Base-by-base conservation (phyloP, 805 yeast genomes). In the Suhomyces sp. region DNA sequence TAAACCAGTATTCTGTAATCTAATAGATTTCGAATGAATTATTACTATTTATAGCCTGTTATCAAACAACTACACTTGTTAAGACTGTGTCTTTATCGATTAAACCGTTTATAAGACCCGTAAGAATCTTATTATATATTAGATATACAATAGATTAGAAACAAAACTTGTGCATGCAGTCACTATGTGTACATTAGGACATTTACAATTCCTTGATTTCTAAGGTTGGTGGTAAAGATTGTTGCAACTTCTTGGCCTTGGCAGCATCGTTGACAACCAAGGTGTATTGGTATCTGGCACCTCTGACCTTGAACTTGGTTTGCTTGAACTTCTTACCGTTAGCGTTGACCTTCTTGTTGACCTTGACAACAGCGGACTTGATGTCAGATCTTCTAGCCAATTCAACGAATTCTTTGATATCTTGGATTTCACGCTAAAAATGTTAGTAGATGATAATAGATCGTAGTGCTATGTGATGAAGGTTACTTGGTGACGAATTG, bases 281-380 rank as follows among this genome's bases (percentile, higher is more conserved):
- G 58, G 98, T 93, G 86, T 93, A 93, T 66, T 88, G 81, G 79
- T 85, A 71, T 71, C 78, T 88, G 51, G 96, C 63, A 72, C 97
- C 96, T 81, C 98, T 88, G 65, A 93, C 87, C 86, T 93, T 93
- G 90, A 93, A 93, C 77, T 93, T 93, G 77, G 96, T 88, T 76
- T 85, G 93, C 76, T 84, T 83, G 81, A 77, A 77, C 55, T 76
- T 74, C 78, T 83, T 83, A 71, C 93, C 95, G 70, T 74, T 74
- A 56, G 83, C 77, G 76, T 80, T 81, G 63, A 82, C 58, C 74
- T 83, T 82, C 68, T 77, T 71, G 88, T 88, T 88, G 76, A 83
- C 81, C 83, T 93, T 93, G 79, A 93, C 85, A 68, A 90, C 81
- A 60, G 95, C 96, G 51, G 83, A 72, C 74, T 79, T 79, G 67